Conservation (phyloP, 2,329 filamentous ascomycete genomes). For the Trichoderma gracile region DNA sequence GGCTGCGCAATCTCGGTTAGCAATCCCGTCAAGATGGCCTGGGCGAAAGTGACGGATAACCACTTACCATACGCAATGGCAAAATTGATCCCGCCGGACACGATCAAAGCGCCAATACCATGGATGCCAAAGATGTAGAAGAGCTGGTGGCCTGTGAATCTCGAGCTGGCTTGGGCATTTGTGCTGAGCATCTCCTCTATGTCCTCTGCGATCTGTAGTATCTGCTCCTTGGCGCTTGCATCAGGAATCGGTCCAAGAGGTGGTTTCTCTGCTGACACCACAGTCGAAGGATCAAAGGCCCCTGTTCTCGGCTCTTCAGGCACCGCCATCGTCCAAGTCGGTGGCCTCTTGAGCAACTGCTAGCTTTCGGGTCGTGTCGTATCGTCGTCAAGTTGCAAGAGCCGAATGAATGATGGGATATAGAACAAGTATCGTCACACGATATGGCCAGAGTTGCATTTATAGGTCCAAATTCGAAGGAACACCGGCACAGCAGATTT, state of each 20-base stretch:
- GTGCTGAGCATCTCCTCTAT: background rate
- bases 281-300: background rate
- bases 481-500: no score
- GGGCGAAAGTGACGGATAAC: background rate
- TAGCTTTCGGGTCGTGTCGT: background rate
- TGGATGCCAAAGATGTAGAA: constrained; percentile 21
- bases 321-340: background rate
- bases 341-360: background rate
- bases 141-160: background rate
- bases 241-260: background rate
- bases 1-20: background rate
- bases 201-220: background rate
- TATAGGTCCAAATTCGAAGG: background rate
- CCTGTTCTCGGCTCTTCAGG: constrained; percentile 12
- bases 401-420: background rate
- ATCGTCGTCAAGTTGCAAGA: background rate
- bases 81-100: constrained; percentile 15
- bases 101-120: constrained; percentile 3
- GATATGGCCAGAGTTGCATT: no score
- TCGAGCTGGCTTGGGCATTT: background rate
- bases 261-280: background rate
- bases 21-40: background rate
- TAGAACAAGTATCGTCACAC: no score
- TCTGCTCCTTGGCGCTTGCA: background rate
- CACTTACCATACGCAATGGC: constrained; percentile 19